These are phyloP conservation scores for Pyrrhoderma noxium DNA, from an alignment of 1,284 basidiomycete species.

Conservation along the genomic window DNA sequence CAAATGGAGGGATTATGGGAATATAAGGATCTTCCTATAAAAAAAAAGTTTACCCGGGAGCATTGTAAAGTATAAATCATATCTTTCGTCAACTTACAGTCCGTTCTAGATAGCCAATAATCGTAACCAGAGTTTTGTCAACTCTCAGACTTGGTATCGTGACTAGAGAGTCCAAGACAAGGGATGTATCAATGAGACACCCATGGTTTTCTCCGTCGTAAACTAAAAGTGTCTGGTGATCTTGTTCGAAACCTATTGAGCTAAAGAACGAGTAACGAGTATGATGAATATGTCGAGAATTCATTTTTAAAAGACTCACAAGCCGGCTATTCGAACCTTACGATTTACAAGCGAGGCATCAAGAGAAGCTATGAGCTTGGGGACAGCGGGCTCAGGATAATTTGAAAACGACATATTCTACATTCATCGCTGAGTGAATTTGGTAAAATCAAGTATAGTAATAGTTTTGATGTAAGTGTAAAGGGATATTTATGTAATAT, in stretches of 20 bases:
- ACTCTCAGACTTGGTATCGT: constrained; percentile 3
- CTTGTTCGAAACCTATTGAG: constrained; percentile 9
- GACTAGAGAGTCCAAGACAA: constrained; percentile 7
- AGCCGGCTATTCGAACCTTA: constrained; percentile 13
- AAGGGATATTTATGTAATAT: too few relatives aligned
- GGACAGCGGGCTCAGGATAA: constrained; percentile 9
- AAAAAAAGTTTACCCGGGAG: too few relatives aligned
- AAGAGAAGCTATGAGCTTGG: constrained; percentile 8
- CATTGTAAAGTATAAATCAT: too few relatives aligned
- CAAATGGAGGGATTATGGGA: constrained; percentile 13
- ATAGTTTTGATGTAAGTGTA: too few relatives aligned
- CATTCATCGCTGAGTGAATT: background rate
- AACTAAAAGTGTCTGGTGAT: constrained; percentile 10
- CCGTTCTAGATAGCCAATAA: constrained; percentile 13
- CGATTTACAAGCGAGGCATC: constrained; percentile 1
- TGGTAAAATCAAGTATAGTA: too few relatives aligned
- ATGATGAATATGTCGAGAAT: background rate
- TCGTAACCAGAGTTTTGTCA: constrained; percentile 1
- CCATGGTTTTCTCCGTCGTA: constrained; percentile 9
- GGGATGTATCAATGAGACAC: constrained; percentile 10
- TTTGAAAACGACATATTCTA: constrained; percentile 6
- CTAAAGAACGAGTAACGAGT: background rate
- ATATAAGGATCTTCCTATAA: constrained; percentile 5
- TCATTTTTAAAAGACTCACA: background rate
- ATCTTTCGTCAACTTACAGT: too few relatives aligned